A percentile compares a stretch with the other conserved stretches of the same genome.
Conservation (phyloP, 805 yeast genomes). For the Starmera caribaea region DNA sequence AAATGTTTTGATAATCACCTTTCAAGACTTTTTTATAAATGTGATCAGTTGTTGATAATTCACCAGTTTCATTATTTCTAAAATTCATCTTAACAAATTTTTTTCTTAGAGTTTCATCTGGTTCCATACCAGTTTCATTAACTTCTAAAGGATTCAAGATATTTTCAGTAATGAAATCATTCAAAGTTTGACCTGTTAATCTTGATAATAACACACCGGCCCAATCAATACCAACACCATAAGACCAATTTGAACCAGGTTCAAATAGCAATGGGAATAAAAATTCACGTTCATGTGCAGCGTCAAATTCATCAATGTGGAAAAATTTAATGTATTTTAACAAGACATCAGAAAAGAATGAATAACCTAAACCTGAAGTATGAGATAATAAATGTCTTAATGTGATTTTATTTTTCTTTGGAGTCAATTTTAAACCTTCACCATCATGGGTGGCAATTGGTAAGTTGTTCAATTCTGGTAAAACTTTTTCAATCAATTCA, state of each 20-base stretch:
- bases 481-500: conserved; percentile 19
- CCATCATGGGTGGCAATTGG: conserved; percentile 16
- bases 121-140: conserved; percentile 17
- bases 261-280: conserved; percentile 22
- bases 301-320: conserved; percentile 10
- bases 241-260: conserved; percentile 28
- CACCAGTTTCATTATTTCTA: conserved; percentile 12
- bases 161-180: conserved; percentile 19
- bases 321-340: conserved; percentile 14
- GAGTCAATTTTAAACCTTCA: conserved; percentile 14
- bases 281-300: conserved; percentile 5
- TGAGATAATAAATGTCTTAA: conserved; percentile 26
- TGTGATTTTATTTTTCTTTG: conserved; percentile 22
- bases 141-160: conserved; percentile 23
- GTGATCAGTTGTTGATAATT: conserved; percentile 6
- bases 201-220: conserved; percentile 24
- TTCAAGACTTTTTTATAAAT: conserved; percentile 3
- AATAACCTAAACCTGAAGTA: conserved; percentile 29
- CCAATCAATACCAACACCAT: conserved; percentile 29
- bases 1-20: conserved; percentile 2
- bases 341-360: conserved; percentile 18
- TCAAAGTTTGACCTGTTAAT: conserved; percentile 19
- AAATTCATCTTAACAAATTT: conserved; percentile 16
- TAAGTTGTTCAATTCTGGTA: conserved; percentile 21
- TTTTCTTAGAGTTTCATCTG: conserved; percentile 9